phyloP scores from a whole-genome alignment of 2,329 filamentous ascomycete species.

The Calonectria honghensis region DNA sequence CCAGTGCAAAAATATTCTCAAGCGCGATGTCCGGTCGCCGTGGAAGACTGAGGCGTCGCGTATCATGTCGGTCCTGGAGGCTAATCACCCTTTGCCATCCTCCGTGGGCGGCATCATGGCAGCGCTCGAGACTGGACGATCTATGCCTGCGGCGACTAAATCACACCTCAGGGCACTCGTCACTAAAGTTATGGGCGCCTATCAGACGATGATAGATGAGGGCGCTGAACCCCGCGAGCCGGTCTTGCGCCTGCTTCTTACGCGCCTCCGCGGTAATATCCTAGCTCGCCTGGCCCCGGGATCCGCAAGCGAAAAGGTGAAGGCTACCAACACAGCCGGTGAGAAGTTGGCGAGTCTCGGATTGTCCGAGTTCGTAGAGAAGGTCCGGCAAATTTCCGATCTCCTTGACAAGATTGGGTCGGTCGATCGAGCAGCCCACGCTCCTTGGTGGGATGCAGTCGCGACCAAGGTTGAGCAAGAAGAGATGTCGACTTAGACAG shows the following conservation, averaged over 20 bases:
- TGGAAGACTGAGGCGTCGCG: slow-evolving; percentile 85
- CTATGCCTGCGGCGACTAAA: slow-evolving; percentile 79
- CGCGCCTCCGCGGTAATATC: slow-evolving; percentile 80
- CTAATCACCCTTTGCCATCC: slow-evolving; percentile 69
- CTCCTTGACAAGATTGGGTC: slow-evolving; percentile 78
- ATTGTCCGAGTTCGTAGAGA: slow-evolving; percentile 83
- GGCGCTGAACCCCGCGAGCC: slow-evolving; percentile 70
- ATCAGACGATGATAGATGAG: slow-evolving; percentile 65
- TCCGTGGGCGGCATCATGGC: slow-evolving; percentile 77
- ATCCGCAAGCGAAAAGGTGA: slow-evolving; percentile 82
- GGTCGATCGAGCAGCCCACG: slow-evolving; percentile 82
- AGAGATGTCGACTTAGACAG: slow-evolving; percentile 53
- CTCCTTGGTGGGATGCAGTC: slow-evolving; percentile 81
- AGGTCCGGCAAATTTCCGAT: slow-evolving; percentile 81
- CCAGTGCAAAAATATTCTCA: slow-evolving; percentile 88
- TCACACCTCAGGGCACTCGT: slow-evolving; percentile 75
- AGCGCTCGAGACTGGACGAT: slow-evolving; percentile 76
- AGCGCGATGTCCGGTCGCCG: slow-evolving; percentile 84
- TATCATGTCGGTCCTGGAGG: slow-evolving; percentile 82
- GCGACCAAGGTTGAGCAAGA: slow-evolving; percentile 73
- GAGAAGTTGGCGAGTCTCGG: slow-evolving; percentile 82
- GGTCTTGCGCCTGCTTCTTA: slow-evolving; percentile 80
- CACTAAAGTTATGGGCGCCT: slow-evolving; percentile 72
- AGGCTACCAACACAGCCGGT: slow-evolving; percentile 79
- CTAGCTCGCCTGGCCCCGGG: slow-evolving; percentile 78